These are phyloP conservation scores for Fusarium sacchari DNA, from an alignment of 2,329 filamentous ascomycete genomes.

Conservation along the genomic window DNA sequence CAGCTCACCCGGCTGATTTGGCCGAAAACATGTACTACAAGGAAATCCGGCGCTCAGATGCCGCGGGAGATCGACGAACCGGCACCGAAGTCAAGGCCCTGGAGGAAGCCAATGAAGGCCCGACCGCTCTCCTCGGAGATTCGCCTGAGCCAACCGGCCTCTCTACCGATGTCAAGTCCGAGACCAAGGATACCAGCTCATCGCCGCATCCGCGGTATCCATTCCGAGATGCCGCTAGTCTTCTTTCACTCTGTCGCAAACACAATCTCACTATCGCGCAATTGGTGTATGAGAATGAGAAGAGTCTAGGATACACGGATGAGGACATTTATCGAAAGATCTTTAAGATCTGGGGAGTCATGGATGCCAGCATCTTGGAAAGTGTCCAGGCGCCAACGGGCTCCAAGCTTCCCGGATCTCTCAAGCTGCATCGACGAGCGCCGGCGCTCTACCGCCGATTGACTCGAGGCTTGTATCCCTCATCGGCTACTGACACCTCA, in stretches of 20 bases:
- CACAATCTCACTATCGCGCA: slow-evolving; percentile 63
- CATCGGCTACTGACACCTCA: slow-evolving; percentile 26
- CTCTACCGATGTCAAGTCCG: slow-evolving; percentile 28
- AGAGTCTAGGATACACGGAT: slow-evolving; percentile 60
- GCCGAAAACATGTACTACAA: slow-evolving; percentile 64
- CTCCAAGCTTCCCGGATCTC: slow-evolving; percentile 56
- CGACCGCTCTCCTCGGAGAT: slow-evolving; percentile 15
- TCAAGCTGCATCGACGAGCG: slow-evolving; percentile 59
- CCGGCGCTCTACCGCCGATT: slow-evolving; percentile 57
- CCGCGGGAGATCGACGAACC: slow-evolving; percentile 56
- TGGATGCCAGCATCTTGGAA: slow-evolving; percentile 62
- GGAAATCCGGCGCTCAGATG: slow-evolving; percentile 58
- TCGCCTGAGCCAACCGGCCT: slow-evolving; percentile 1
- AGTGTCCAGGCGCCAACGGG: slow-evolving; percentile 58
- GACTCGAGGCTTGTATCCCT: slow-evolving; percentile 58
- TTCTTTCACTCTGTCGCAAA: slow-evolving; percentile 58
- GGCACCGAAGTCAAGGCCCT: slow-evolving; percentile 55
- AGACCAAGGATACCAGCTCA: slow-evolving; percentile 24
- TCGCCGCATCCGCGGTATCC: slow-evolving; percentile 55
- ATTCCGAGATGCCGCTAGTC: slow-evolving; percentile 58
- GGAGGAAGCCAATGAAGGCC: slow-evolving; percentile 34
- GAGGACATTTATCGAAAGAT: slow-evolving; percentile 60
- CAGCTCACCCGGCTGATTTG: slow-evolving; percentile 57
- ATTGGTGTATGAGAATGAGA: slow-evolving; percentile 63
- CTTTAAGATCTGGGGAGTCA: slow-evolving; percentile 61